Conservation (phyloP, 2,329 filamentous ascomycete species). For the Colletotrichum lupini region DNA sequence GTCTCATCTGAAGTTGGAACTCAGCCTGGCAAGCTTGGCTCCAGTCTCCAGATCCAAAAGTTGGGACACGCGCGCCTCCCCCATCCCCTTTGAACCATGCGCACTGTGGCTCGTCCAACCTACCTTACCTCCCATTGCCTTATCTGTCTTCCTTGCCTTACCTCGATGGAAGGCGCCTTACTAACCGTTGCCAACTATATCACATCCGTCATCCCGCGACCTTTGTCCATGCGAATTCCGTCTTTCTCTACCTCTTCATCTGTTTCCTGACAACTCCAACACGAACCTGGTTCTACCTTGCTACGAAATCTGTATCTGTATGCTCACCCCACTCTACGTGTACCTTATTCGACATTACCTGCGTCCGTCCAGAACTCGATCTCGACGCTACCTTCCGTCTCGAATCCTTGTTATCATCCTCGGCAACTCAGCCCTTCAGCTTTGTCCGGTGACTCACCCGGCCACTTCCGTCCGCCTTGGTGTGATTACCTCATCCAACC, state of each 20-base stretch:
- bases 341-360: neutral
- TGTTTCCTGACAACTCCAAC: neutral
- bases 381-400: neutral
- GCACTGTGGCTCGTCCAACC: neutral
- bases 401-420: neutral
- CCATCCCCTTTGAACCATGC: neutral
- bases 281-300: too few relatives aligned
- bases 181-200: neutral
- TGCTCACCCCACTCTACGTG: neutral
- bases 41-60: neutral
- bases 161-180: too few relatives aligned
- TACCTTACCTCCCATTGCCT: neutral
- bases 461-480: slow-evolving; percentile 10
- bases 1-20: neutral
- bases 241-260: neutral
- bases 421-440: neutral
- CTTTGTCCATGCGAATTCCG: neutral
- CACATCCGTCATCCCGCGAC: neutral
- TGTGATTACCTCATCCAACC: slow-evolving; percentile 1
- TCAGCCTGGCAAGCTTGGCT: neutral
- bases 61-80: slow-evolving; percentile 5
- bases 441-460: slow-evolving; percentile 30
- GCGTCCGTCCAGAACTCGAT: neutral
- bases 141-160: neutral
- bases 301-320: neutral